phyloP scores from a whole-genome alignment of 768 basidiomycete genomes.

The Mycena amicta region DNA sequence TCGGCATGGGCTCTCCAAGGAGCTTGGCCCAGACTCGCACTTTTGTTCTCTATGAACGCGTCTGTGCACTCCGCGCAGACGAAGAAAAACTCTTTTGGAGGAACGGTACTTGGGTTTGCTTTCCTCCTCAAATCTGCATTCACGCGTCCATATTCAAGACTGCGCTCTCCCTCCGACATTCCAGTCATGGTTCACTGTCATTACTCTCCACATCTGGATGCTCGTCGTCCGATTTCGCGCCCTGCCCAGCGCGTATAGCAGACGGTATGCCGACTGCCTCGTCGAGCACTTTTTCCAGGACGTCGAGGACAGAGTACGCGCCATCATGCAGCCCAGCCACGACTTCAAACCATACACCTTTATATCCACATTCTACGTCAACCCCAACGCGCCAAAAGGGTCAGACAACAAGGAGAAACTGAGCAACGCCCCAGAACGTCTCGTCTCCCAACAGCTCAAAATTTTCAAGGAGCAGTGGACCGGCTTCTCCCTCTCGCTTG shows the following conservation, averaged over 20 bases:
- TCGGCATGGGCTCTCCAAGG: constrained; percentile 12
- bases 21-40: constrained; percentile 35
- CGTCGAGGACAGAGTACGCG: constrained; percentile 85
- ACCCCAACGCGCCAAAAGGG: constrained; percentile 42
- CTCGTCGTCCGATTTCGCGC: constrained; percentile 86
- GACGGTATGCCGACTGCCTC: constrained; percentile 74
- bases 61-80: constrained; percentile 61
- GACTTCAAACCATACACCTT: constrained; percentile 51
- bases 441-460: constrained; percentile 87
- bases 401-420: constrained; percentile 27
- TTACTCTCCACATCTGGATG: constrained; percentile 91
- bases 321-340: constrained; percentile 66
- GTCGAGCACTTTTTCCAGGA: constrained; percentile 96
- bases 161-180: constrained; percentile 89
- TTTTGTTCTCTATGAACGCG: constrained; percentile 55
- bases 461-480: constrained; percentile 91
- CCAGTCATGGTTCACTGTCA: constrained; percentile 95
- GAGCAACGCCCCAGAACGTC: constrained; percentile 66
- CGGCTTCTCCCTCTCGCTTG: constrained; percentile 78
- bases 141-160: constrained; percentile 44
- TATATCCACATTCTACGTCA: constrained; percentile 46
- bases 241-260: constrained; percentile 68
- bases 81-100: constrained; percentile 66
- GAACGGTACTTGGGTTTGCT: constrained; percentile 46
- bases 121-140: constrained; percentile 11